Percentiles rank a stretch among this genome's conserved stretches.
Evolutionary conservation across 495 filamentous ascomycete species (phyloP).

Genomic region (Aspergillus sclerotioniger): DNA sequence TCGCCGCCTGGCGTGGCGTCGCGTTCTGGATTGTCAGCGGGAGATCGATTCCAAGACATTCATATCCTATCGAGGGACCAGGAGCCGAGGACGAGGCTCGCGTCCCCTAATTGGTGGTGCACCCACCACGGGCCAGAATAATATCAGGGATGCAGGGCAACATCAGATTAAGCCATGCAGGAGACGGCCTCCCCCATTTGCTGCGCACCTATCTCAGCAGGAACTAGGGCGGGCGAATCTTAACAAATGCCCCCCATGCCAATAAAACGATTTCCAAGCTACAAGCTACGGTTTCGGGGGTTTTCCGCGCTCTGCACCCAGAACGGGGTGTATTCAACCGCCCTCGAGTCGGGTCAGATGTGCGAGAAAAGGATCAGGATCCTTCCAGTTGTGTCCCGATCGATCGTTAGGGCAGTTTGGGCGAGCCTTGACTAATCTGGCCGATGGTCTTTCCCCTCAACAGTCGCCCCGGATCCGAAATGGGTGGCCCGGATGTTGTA

Average conservation of each 20-base stretch:
- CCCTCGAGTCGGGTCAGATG: not conserved
- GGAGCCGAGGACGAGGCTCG: not conserved
- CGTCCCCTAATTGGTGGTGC: not conserved
- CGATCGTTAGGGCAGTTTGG: not conserved
- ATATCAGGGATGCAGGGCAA: not conserved
- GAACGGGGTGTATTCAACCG: not conserved
- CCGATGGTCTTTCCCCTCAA: not conserved
- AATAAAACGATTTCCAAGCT: not conserved
- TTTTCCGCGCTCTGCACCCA: not conserved
- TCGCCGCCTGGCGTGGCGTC: slow-evolving; percentile 1
- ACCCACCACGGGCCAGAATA: not conserved
- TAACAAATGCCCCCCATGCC: not conserved
- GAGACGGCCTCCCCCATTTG: not conserved
- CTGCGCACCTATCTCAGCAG: not conserved
- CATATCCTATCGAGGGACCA: not conserved
- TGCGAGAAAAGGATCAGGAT: slow-evolving; percentile 1
- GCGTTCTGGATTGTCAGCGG: not conserved
- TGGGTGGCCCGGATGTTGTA: not conserved
- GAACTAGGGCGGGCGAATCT: not conserved
- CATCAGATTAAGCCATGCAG: not conserved
- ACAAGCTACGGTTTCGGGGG: not conserved
- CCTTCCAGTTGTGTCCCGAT: slow-evolving; percentile 1
- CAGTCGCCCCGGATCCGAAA: not conserved
- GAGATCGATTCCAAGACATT: slow-evolving; percentile 4
- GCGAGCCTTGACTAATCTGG: slow-evolving; percentile 3